Evolutionary conservation across 805 yeast species (phyloP), one percentile per base, ranked within the genome.

Genomic region (Vanderwaltozyma polyspora): DNA sequence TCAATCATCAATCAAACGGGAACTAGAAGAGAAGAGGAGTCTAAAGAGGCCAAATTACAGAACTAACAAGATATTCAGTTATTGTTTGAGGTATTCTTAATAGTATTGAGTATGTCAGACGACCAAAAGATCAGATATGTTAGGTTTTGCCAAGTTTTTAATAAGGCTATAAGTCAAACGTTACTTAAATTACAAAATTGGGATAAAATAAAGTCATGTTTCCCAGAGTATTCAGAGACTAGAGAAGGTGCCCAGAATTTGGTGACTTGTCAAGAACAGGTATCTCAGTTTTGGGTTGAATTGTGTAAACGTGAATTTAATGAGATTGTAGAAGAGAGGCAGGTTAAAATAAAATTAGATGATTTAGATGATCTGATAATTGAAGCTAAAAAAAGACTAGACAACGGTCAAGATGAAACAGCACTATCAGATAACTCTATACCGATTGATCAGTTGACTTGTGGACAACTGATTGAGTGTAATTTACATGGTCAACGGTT

Each of bases 111-210:
- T 4, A 34, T 34, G 36, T 18, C 13, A 13, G 32, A 34, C 3
- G 9, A 40, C 9, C 40, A 46, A 15, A 45, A 43, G 28, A 63
- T 76, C 8, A 57, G 83, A 29, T 73, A 58, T 41, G 62, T 64
- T 21, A 57, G 79, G 27, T 60, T 76, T 28, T 55, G 60, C 34
- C 63, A 68, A 35, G 74, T 74, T 5, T 65, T 72, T 34, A 58
- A 62, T 19, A 64, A 70, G 37, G 79, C 82, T 0, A 58, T 76
- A 19, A 68, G 68, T 19, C 75, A 70, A 44, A 65, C 75, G 2
- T 63, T 73, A 25, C 34, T 41, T 4, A 67, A 64, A 42, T 62
- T 74, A 28, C 58, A 74, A 26, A 63, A 67, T 17, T 55, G 64
- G 36, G 79, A 74, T 11, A 71, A 70, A 39, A 50, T 76, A 17